These are phyloP conservation scores for Colletotrichum plurivorum DNA, from an alignment of 2,329 filamentous ascomycete genomes.

Conservation along the genomic window DNA sequence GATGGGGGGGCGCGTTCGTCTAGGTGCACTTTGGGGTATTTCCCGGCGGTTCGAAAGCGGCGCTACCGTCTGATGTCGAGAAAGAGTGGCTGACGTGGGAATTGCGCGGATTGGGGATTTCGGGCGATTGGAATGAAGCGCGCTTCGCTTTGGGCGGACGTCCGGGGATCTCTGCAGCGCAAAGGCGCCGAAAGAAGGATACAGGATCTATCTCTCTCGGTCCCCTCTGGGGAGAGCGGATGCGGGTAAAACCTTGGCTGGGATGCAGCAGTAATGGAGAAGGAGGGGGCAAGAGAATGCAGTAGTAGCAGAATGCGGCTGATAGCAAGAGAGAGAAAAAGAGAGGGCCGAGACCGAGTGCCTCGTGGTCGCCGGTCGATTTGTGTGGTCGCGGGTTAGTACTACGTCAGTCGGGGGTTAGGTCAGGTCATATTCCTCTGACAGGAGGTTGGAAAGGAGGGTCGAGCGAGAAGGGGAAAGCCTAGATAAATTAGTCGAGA, in stretches of 20 bases:
- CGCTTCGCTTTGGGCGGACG: slow-evolving; percentile 11
- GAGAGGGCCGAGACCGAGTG: no score
- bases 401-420: slow-evolving; percentile 26
- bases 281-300: neutral
- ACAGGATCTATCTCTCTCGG: slow-evolving; percentile 7
- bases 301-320: neutral
- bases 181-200: slow-evolving; percentile 5
- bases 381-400: neutral
- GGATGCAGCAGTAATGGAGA: no score
- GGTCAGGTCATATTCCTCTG: slow-evolving; percentile 31
- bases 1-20: slow-evolving; percentile 26
- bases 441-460: slow-evolving; percentile 32
- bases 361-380: neutral
- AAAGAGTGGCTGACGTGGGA: slow-evolving; percentile 31
- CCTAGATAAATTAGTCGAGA: slow-evolving; percentile 31
- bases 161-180: slow-evolving; percentile 21
- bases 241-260: neutral
- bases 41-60: slow-evolving; percentile 27
- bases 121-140: slow-evolving; percentile 12
- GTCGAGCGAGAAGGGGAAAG: slow-evolving; percentile 30
- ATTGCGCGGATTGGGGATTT: slow-evolving; percentile 7
- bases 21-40: slow-evolving; percentile 9
- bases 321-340: neutral
- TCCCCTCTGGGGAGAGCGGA: neutral
- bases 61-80: slow-evolving; percentile 28